A percentile compares a stretch with the other conserved stretches of the same genome.
These are phyloP conservation scores for Astragalus glycyphyllos DNA, from an alignment of 306 rosid species.

Conservation along the genomic window DNA sequence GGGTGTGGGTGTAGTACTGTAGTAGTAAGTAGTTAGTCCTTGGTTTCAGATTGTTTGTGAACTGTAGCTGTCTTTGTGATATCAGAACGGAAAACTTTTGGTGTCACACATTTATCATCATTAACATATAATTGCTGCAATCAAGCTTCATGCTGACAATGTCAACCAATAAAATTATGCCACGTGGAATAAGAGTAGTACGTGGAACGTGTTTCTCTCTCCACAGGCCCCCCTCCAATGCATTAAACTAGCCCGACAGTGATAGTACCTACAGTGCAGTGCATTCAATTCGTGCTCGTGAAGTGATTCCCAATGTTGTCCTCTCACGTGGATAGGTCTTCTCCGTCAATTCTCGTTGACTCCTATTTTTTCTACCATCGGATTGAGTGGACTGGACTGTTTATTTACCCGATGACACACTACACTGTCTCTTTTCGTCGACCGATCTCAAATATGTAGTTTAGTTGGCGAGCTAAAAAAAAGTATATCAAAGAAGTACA, in stretches of 20 bases:
- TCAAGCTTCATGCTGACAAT: conserved; percentile 25
- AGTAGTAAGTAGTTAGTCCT: background rate
- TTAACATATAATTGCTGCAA: conserved; percentile 47
- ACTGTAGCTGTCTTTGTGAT: background rate
- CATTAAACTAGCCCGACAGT: conserved; percentile 7
- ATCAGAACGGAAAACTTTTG: conserved; percentile 22
- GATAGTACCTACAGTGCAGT: conserved; percentile 18
- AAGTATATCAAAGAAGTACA: too few relatives aligned
- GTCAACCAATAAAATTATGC: background rate
- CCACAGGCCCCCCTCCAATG: conserved; percentile 2
- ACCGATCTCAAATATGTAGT: too few relatives aligned
- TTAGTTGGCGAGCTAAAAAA: too few relatives aligned
- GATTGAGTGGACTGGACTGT: conserved; percentile 5
- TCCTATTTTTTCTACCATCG: background rate
- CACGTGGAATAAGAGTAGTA: conserved; percentile 34
- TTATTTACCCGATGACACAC: too few relatives aligned
- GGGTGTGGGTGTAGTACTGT: background rate
- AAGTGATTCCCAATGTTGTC: conserved; percentile 16
- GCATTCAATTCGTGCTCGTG: conserved; percentile 46
- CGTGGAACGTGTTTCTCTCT: background rate
- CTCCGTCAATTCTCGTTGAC: conserved; percentile 28
- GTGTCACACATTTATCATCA: conserved; percentile 43
- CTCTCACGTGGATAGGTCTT: background rate
- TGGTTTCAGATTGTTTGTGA: conserved; percentile 17
- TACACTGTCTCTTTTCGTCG: too few relatives aligned